Evolutionary conservation across 805 yeast genomes (phyloP).

Genomic region (Starmera amethionina): DNA sequence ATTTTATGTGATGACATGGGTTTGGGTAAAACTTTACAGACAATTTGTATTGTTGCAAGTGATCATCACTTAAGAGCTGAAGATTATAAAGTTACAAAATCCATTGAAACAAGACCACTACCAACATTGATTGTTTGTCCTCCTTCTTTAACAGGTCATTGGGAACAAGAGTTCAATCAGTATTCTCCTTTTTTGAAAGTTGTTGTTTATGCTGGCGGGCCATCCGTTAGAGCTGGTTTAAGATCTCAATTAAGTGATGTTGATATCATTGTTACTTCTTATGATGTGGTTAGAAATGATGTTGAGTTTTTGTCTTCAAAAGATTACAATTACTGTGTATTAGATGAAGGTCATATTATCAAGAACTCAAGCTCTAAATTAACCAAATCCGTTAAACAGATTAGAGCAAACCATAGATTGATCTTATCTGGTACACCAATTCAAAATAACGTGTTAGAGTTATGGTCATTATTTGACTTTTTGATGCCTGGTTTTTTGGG

Average conservation of each 20-base stretch:
- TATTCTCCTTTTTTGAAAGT: conserved; percentile 83
- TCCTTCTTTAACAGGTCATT: conserved; percentile 95
- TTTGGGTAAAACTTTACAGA: conserved; percentile 91
- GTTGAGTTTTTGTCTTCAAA: conserved; percentile 46
- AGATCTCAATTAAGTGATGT: conserved; percentile 40
- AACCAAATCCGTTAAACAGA: conserved; percentile 75
- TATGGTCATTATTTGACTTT: conserved; percentile 97
- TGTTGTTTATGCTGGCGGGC: conserved; percentile 89
- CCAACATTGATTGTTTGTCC: conserved; percentile 92
- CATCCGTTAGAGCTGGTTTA: conserved; percentile 53
- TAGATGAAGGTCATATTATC: conserved; percentile 97
- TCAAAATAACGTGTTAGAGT: conserved; percentile 90
- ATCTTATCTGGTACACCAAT: conserved; percentile 96
- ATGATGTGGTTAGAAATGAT: conserved; percentile 94
- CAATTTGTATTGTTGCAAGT: conserved; percentile 93
- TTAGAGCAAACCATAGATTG: conserved; percentile 81
- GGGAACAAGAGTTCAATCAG: conserved; percentile 91
- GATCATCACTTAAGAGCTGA: conserved; percentile 84
- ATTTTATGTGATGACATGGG: conserved; percentile 99
- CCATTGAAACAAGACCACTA: conserved; percentile 58
- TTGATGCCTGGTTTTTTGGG: conserved; percentile 99
- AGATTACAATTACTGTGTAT: conserved; percentile 86
- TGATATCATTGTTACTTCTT: conserved; percentile 91
- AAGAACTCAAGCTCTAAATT: conserved; percentile 85
- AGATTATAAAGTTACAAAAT: conserved; percentile 46